Base-by-base conservation (phyloP, 768 basidiomycete species). In the Austroboletus festivus region DNA sequence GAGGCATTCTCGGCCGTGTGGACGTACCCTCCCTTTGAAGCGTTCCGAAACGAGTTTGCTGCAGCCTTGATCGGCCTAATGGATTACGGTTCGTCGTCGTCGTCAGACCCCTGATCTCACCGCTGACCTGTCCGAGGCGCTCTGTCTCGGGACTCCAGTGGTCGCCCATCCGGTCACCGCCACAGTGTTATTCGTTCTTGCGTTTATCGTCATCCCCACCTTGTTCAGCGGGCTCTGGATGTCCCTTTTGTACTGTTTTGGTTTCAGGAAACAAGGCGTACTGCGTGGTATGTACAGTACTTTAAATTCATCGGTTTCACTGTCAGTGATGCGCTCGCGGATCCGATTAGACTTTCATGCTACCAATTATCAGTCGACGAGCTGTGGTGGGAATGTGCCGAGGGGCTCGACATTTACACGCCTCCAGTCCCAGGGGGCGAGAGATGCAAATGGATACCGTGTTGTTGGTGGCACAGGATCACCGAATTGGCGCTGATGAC, bases 1-100 rank as follows among this genome's bases (percentile, higher is more conserved):
- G 22, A 50, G 3, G 50, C 28, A 1, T 64, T 39, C 20, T 44
- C 12, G 51, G 28, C n/a, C 11, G 47, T 35, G 0, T 64, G 61
- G 58, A 51, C 55, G 0, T 61, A 39, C 18, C 61, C 62, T 0
- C 61, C 61, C 4, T 58, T 62, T 23, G 59, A 63, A 22, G 12
- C 47, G 22, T 61, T 61, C 19, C 50, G 61, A 12, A 47, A 50
- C 43, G 58, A 46, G 15, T 37, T 61, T 4, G 26, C 21, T 1
- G 47, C 48, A 0, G 52, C 50, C 37, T 21, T 61, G 26, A 45
- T 51, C 16, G 45, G 12, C 31, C 19, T 55, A 44, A 19, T 10
- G 38, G 39, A 50, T 5, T 58, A 58, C 12, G 52, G 61, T 61
- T 0, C 42, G 58, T 59, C 19, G 7, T 34, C 16, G 12, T 34